phyloP scores from a whole-genome alignment of 1,284 basidiomycete species.

The Moesziomyces parantarcticus region DNA sequence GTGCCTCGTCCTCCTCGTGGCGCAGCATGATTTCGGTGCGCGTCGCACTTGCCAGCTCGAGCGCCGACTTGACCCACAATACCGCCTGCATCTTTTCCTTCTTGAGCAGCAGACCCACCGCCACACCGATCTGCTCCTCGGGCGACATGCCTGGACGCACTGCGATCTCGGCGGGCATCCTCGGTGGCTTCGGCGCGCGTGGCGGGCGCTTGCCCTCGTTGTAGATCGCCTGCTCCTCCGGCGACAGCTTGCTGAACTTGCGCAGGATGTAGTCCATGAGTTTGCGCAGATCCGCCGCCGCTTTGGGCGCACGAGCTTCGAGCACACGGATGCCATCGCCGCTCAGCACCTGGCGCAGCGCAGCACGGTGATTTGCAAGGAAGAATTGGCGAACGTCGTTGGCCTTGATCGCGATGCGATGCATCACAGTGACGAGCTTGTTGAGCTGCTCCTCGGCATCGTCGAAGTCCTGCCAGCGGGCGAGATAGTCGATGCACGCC shows the following conservation, averaged over 20 bases:
- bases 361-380: constrained; percentile 33
- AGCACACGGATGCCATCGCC: constrained; percentile 37
- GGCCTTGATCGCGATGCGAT: constrained; percentile 62
- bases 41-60: constrained; percentile 60
- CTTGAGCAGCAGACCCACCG: constrained; percentile 59
- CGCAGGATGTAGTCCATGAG: constrained; percentile 57
- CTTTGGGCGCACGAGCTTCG: constrained; percentile 29
- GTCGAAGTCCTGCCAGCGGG: constrained; percentile 58
- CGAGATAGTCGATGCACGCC: constrained; percentile 58
- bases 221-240: constrained; percentile 56
- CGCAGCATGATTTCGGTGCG: constrained; percentile 48
- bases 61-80: constrained; percentile 61
- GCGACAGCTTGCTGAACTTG: constrained; percentile 59
- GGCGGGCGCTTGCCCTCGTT: constrained; percentile 52
- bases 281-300: constrained; percentile 53
- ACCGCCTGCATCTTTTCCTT: constrained; percentile 62
- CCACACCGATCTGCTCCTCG: constrained; percentile 62
- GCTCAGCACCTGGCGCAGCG: constrained; percentile 44
- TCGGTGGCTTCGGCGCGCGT: constrained; percentile 43
- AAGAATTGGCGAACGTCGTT: constrained; percentile 57
- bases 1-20: constrained; percentile 30
- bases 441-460: constrained; percentile 53
- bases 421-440: constrained; percentile 59
- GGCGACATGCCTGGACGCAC: constrained; percentile 50
- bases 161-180: constrained; percentile 54